Evolutionary conservation across 495 filamentous ascomycete species (phyloP), one percentile per base, ranked within the genome.

Genomic region (Parathielavia appendiculata): DNA sequence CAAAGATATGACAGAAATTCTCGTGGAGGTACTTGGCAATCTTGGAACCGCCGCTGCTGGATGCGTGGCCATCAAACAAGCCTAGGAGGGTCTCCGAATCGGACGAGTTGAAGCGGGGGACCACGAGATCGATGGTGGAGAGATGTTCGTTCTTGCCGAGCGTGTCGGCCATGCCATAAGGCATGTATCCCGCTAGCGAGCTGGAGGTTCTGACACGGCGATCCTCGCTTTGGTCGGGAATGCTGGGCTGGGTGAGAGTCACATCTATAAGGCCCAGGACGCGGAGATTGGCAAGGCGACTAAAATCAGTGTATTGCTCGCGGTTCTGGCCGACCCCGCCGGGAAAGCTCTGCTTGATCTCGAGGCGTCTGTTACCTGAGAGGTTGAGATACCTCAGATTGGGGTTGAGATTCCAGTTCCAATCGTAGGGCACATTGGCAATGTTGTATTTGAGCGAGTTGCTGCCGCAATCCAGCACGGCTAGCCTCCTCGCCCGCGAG

Each of bases 321-420:
- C 79, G 83, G 64, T 79, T 83, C 20, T 76, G 73, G 5, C 76
- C 66, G 4, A 72, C 67, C 30, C 74, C 66, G 22, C 77, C 76
- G 48, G 74, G 72, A 35, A 77, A 73, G 55, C 83, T 81, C 64
- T 86, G 90, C 69, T 97, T 97, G 73, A 99, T 99, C 73, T 99
- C 95, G 41, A 99, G 72, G 34, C 92, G 85, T 71, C 96, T 95
- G 76, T 99, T 99, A 23, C 95, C 93, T 8, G 92, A 97, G 59
- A 99, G 82, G 65, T 97, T 99, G 58, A 99, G 85, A 65, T 95
- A 97, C 59, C 91, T 89, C 56, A 99, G 76, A 59, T 95, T 92
- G 39, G 87, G 86, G 60, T 97, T 99, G 81, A 92, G 90, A 69
- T 97, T 97, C 93, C 93, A 99, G 65, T 99, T 99, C 93, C 93